phyloP scores from a whole-genome alignment of 2,329 filamentous ascomycete species.

The Aspergillus neotritici region DNA sequence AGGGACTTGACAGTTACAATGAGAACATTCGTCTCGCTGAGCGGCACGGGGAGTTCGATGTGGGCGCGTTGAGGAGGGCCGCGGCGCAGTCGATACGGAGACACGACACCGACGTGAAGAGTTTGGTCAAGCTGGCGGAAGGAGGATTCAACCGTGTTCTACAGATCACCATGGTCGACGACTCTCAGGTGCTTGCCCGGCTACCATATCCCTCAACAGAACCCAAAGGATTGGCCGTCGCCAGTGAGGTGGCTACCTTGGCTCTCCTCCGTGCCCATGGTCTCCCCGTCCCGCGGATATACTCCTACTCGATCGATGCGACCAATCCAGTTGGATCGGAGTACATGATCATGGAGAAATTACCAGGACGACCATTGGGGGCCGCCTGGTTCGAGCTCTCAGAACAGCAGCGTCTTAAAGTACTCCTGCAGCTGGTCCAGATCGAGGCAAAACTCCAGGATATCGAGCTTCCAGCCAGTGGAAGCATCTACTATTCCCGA shows the following conservation, averaged over 20 bases:
- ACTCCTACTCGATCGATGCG: constrained; percentile 2
- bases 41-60: constrained; percentile 4
- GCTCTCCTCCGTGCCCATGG: not conserved
- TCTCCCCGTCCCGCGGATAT: not conserved
- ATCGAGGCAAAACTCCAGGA: constrained; percentile 1
- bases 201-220: not conserved
- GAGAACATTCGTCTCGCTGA: constrained; percentile 9
- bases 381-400: not conserved
- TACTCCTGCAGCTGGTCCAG: constrained; percentile 2
- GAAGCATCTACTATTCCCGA: constrained; percentile 1
- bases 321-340: constrained; percentile 1
- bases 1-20: constrained; percentile 8
- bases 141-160: constrained; percentile 6
- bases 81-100: constrained; percentile 7
- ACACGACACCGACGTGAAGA: constrained; percentile 1
- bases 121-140: constrained; percentile 6
- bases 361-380: constrained; percentile 2
- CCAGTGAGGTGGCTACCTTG: constrained; percentile 1
- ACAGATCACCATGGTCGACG: constrained; percentile 3
- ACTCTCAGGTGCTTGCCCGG: not conserved
- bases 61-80: constrained; percentile 6
- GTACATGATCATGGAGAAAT: constrained; percentile 3
- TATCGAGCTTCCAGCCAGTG: constrained; percentile 1
- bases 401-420: constrained; percentile 1
- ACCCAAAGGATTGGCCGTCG: not conserved